These are phyloP conservation scores for Amoebophrya sp. DNA, from an alignment of 169 alveolate species.

Conservation along the genomic window DNA sequence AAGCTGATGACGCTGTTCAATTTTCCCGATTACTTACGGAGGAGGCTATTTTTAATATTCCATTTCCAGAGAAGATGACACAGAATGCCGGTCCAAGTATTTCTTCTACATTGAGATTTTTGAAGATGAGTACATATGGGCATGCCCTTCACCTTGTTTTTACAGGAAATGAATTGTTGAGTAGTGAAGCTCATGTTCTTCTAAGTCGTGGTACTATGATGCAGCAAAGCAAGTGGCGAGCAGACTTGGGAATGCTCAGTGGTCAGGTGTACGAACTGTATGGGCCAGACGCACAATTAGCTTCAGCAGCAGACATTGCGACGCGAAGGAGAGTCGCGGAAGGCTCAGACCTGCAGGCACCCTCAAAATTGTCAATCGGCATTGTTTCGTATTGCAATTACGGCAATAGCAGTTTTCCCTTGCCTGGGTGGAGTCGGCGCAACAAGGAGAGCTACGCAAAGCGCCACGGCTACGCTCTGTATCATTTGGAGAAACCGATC, in stretches of 20 bases:
- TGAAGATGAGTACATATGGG: too few relatives aligned
- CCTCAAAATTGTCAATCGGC: neutral
- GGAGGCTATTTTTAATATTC: too few relatives aligned
- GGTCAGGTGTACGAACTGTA: neutral
- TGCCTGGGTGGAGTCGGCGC: neutral
- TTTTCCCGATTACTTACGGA: neutral
- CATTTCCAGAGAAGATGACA: too few relatives aligned
- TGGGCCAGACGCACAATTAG: neutral
- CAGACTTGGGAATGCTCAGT: neutral
- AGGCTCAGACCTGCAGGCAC: too few relatives aligned
- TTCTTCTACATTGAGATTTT: too few relatives aligned
- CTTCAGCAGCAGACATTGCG: neutral
- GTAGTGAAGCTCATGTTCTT: too few relatives aligned
- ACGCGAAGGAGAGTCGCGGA: too few relatives aligned
- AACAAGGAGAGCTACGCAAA: slow-evolving; percentile 19
- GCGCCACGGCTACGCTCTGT: neutral
- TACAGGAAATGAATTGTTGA: too few relatives aligned
- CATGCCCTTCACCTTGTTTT: too few relatives aligned
- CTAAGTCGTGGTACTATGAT: neutral
- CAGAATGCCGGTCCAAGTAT: too few relatives aligned
- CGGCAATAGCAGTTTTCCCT: neutral
- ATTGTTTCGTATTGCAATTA: slow-evolving; percentile 16
- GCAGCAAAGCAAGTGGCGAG: slow-evolving; percentile 16
- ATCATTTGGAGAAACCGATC: neutral
- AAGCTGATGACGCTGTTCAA: slow-evolving; percentile 20